Conservation (phyloP, 2,329 filamentous ascomycete species). For the Colletotrichum nymphaeae region DNA sequence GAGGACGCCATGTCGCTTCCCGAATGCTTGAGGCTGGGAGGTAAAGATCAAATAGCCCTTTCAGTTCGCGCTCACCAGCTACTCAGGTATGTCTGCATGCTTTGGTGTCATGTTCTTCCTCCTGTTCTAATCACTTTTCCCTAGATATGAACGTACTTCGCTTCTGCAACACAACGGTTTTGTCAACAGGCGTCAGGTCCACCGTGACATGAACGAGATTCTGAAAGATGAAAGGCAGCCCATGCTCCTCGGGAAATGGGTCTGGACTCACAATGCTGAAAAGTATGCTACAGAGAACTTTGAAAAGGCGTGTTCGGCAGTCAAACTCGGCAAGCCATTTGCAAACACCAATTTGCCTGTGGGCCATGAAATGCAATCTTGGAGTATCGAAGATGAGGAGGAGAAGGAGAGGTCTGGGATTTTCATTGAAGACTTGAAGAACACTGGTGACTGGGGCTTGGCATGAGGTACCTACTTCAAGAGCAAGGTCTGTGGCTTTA, state of each 20-base stretch:
- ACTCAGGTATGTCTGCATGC: not conserved
- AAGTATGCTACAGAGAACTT: not conserved
- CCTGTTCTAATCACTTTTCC: not conserved
- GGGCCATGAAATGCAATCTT: not conserved
- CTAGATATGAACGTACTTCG: not conserved
- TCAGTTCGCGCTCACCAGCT: not conserved
- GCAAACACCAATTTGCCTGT: not conserved
- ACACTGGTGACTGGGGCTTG: not conserved
- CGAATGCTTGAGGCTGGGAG: not conserved
- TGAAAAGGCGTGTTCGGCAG: not conserved
- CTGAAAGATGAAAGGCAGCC: not conserved
- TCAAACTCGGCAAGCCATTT: not conserved
- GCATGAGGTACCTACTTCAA: too few relatives aligned
- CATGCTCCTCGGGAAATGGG: not conserved
- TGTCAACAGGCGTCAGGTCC: not conserved
- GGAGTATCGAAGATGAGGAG: not conserved
- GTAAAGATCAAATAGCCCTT: not conserved
- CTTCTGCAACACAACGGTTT: not conserved
- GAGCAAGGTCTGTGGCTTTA: too few relatives aligned
- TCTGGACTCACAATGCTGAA: not conserved
- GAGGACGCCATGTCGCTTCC: conserved; percentile 46
- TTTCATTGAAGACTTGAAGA: not conserved
- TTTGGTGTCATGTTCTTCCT: too few relatives aligned
- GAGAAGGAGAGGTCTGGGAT: not conserved
- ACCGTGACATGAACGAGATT: not conserved